Evolutionary conservation across 225 moss, liverwort and hornwort genomes (phyloP).

Genomic region (Marchantia polymorpha): DNA sequence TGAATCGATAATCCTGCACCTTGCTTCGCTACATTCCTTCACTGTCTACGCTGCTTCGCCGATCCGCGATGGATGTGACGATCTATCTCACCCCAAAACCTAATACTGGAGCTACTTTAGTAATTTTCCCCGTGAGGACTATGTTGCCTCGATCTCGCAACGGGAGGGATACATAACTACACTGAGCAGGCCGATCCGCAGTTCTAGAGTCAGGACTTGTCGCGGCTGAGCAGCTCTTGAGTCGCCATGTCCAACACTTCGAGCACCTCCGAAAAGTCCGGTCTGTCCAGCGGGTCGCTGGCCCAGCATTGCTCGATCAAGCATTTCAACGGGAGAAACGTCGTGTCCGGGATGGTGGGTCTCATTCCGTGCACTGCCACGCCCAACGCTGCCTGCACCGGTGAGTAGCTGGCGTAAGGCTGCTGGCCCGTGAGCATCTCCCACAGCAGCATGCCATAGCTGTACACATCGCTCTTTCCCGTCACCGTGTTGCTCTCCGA

Average conservation of each 20-base stretch:
- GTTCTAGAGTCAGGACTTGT: conserved; percentile 13
- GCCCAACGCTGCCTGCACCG: conserved; percentile 27
- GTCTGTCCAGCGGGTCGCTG: conserved; percentile 34
- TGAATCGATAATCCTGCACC: not conserved
- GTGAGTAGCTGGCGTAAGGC: conserved; percentile 23
- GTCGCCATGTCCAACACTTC: conserved; percentile 34
- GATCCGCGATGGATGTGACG: not conserved
- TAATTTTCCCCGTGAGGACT: not conserved
- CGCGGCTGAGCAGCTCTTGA: conserved; percentile 24
- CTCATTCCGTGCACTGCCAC: conserved; percentile 26
- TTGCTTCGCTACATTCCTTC: not conserved
- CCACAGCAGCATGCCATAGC: conserved; percentile 12
- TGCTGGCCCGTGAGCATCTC: conserved; percentile 18
- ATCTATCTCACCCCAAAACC: not conserved
- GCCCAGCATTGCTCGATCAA: conserved; percentile 39
- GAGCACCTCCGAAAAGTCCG: conserved; percentile 29
- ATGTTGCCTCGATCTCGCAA: not conserved
- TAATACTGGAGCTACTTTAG: not conserved
- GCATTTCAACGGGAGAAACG: conserved; percentile 29
- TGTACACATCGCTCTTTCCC: conserved; percentile 18
- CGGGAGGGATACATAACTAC: not conserved
- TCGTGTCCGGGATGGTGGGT: conserved; percentile 22
- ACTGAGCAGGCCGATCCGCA: too few species aligned
- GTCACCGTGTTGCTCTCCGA: conserved; percentile 15
- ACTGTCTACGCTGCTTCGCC: too few species aligned